Evolutionary conservation across 805 yeast genomes (phyloP), one percentile per base, ranked within the genome.

Genomic region (Ogataea siamensis): DNA sequence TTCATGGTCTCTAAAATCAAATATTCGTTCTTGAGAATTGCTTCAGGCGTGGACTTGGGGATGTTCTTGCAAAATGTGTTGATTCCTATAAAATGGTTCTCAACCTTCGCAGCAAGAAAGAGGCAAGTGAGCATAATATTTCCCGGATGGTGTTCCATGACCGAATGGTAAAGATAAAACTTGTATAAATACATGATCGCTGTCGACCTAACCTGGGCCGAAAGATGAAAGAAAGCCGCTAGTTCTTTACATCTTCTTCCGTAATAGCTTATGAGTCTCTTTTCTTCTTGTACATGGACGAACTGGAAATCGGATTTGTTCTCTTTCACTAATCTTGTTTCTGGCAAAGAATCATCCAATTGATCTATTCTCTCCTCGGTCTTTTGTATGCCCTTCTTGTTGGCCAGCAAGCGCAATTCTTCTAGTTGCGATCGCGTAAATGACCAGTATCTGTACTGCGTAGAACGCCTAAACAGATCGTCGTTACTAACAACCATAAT

Each of bases 61-160:
- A 91, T 73, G 32, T 83, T 74, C 39, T 75, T 73, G 39, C 86
- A 80, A 57, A 91, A 89, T 8, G 85, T 74, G 28, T 83, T 83
- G 43, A 91, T 84, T 18, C 95, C 77, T 20, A 93, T 83, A 62
- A 89, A 91, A 58, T 78, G 82, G 63, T 93, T 91, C 55, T 93
- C 99, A 12, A 89, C 77, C 62, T 93, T 93, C 28, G 96, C 89
- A 5, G 97, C 96, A 22, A 93, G 66, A 58, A 88, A 93, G 9
- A 93, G 73, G 46, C 95, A 83, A 2, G 94, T 83, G 37, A 78
- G 74, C 63, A 93, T 70, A 13, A 93, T 71, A 42, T 79, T 74
- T 54, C 86, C 85, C 8, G 99, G 99, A 53, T 87, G 93, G 52
- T 75, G 77, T 48, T 87, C 88, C 87, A 88, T 80, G 18, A 85